Evolutionary conservation across 768 basidiomycete genomes (phyloP).

Genomic region (Hemileccinum rubropunctum): DNA sequence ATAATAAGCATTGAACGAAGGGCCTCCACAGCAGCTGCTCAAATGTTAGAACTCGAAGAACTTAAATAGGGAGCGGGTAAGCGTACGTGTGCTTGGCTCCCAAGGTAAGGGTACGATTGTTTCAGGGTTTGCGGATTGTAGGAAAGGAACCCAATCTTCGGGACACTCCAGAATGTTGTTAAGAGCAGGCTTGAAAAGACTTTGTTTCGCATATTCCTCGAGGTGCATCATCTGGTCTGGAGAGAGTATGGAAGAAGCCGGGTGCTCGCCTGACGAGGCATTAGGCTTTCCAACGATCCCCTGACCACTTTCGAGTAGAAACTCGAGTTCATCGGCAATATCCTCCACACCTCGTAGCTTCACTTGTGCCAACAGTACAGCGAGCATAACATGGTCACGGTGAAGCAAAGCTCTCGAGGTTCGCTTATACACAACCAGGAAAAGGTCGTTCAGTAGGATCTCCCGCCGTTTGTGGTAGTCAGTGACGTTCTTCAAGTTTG

Average conservation of each 20-base stretch:
- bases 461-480: conserved; percentile 73
- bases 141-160: conserved; percentile 69
- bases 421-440: conserved; percentile 82
- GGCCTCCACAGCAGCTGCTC: conserved; percentile 65
- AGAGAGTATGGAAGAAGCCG: conserved; percentile 49
- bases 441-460: conserved; percentile 83
- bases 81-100: conserved; percentile 75
- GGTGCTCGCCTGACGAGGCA: conserved; percentile 34
- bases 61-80: background rate
- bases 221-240: conserved; percentile 69
- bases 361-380: conserved; percentile 86
- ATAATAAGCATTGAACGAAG: conserved; percentile 76
- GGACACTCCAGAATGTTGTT: conserved; percentile 58
- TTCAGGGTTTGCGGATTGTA: conserved; percentile 68
- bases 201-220: conserved; percentile 65
- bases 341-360: conserved; percentile 80
- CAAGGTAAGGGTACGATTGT: conserved; percentile 70
- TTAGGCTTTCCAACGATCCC: conserved; percentile 43
- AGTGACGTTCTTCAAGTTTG: conserved; percentile 75
- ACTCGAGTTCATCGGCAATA: conserved; percentile 82
- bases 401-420: conserved; percentile 90
- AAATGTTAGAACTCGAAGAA: conserved; percentile 13
- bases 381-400: conserved; percentile 87
- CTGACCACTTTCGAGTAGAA: conserved; percentile 87
- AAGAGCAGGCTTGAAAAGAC: conserved; percentile 76